Evolutionary conservation across 306 rosid species (phyloP), one percentile per base, ranked within the genome.

Genomic region (Oemleria cerasiformis): DNA sequence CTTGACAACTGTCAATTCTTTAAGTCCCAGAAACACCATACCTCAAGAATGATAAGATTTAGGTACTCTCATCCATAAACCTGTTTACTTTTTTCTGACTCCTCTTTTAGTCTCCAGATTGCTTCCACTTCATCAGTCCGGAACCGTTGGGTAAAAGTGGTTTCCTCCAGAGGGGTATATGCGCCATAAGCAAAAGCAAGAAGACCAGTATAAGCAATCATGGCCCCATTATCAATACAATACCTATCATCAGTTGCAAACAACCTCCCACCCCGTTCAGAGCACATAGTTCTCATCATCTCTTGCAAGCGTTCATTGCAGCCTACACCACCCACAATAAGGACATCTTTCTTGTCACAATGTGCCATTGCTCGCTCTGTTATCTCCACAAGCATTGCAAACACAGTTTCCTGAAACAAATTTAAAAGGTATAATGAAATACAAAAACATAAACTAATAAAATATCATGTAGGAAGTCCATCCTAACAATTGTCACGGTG

Each of bases 341-440:
- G 98, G 69, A 92, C 88, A 80, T 90, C 98, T 76, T 88, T 88
- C 40, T 60, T 79, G 82, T 92, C 98, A 70, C 97, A 92, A 54
- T 90, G 98, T 66, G 98, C 98, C 98, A 90, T 92, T 56, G 97
- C 98, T 16, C 97, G 84, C 69, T 92, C 97, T 3, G 98, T 92
- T 42, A 92, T 90, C 91, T 92, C 97, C 77, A 90, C 98, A 67
- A 92, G 92, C 98, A 92, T 92, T 49, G 98, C 97, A 73, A 83
- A 92, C 71, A 90, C 10, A 1, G 90, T 90, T 81, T 90, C 98
- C 96, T 90, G 80, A 67, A 80, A 68, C 45, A 73, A 65, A 15
- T 15, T 8, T 67, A 34, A 12, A 59, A 42, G 51, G 15, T 47
- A 21, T 30, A 30, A 30, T 30, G 36, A 30, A 30, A 30, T 30